Evolutionary conservation across 2,329 filamentous ascomycete genomes (phyloP).

Genomic region (Phyllosticta citrichinensis): DNA sequence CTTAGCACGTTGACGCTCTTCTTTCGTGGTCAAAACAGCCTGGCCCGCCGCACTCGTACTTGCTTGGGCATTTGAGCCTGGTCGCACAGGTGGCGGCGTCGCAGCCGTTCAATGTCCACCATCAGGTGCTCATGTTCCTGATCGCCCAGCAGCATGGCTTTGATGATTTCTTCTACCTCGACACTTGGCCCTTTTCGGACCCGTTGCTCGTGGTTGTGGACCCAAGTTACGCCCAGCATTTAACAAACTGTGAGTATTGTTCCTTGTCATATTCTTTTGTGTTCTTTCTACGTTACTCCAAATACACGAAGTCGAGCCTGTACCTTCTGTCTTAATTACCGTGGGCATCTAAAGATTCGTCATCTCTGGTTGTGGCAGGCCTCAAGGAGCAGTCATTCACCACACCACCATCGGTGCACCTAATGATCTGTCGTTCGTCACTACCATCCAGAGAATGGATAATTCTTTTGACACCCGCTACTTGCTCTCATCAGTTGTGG

Average conservation of each 20-base stretch:
- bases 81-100: background rate
- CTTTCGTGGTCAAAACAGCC: background rate
- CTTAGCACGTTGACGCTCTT: background rate
- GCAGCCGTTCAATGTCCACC: background rate
- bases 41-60: background rate
- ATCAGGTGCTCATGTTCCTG: background rate
- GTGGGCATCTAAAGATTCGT: too few species aligned
- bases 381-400: too few species aligned
- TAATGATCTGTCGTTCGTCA: too few species aligned
- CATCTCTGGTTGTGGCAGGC: too few species aligned
- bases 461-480: too few species aligned
- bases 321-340: too few species aligned
- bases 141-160: background rate
- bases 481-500: too few species aligned
- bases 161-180: conserved; percentile 3
- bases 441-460: too few species aligned
- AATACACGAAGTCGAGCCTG: too few species aligned
- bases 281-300: too few species aligned
- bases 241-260: background rate
- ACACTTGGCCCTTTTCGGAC: background rate
- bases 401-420: too few species aligned
- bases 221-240: background rate
- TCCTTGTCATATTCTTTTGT: too few species aligned
- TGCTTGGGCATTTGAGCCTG: background rate
- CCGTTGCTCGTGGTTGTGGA: background rate